phyloP scores from a whole-genome alignment of 73 alveolate genomes.

The Paramecium caudatum region DNA sequence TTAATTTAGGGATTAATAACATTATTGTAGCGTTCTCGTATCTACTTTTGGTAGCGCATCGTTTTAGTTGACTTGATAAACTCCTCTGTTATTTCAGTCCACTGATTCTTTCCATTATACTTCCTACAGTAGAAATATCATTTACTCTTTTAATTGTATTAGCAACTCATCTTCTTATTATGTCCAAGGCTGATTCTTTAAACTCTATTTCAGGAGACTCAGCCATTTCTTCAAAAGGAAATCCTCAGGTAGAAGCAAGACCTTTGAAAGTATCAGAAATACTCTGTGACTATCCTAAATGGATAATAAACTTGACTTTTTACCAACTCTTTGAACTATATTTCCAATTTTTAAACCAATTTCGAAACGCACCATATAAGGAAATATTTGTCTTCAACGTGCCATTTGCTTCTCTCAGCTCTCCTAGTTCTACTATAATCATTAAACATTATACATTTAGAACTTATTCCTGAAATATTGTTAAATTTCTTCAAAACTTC shows the following conservation, averaged over 20 bases:
- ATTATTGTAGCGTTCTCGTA: conserved; percentile 9
- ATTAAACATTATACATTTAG: not conserved
- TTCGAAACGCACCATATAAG: conserved; percentile 23
- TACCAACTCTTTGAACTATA: not conserved
- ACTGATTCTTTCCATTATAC: not conserved
- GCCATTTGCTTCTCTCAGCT: not conserved
- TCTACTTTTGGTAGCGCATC: not conserved
- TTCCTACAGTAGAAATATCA: not conserved
- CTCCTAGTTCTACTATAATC: not conserved
- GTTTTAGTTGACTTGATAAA: not conserved
- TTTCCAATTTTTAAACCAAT: not conserved
- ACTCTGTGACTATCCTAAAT: not conserved
- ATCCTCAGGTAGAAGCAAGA: not conserved
- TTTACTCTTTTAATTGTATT: not conserved
- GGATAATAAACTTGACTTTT: not conserved
- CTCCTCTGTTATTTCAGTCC: not conserved
- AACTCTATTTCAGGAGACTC: not conserved
- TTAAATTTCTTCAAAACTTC: not conserved
- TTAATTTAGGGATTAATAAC: not conserved
- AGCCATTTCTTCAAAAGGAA: not conserved
- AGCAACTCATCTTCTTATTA: conserved; percentile 4
- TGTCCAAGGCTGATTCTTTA: conserved; percentile 2
- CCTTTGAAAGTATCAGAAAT: not conserved
- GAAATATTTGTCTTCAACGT: not conserved
- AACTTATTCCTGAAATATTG: conserved; percentile 13